Percentiles rank a stretch among this genome's conserved stretches.
These are phyloP conservation scores for Turnera subulata DNA, from an alignment of 345 rosid genomes.

Conservation along the genomic window DNA sequence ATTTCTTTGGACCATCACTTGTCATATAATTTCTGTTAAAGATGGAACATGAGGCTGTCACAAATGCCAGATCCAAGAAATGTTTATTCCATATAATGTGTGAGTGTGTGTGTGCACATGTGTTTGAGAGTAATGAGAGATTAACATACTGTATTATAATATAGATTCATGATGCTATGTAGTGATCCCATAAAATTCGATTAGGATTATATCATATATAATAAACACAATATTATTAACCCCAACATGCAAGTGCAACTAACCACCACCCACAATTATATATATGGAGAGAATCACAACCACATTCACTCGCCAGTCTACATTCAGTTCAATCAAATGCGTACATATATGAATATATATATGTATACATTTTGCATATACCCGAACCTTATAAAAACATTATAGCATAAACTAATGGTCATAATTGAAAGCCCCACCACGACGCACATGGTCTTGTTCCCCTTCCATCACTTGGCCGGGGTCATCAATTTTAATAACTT, in stretches of 20 bases:
- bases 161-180: too few species aligned
- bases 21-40: conserved; percentile 5
- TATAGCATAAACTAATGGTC: conserved; percentile 23
- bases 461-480: conserved; percentile 22
- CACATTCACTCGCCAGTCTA: conserved; percentile 10
- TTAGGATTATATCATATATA: too few species aligned
- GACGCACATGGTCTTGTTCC: conserved; percentile 58
- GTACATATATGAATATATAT: not conserved
- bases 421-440: conserved; percentile 39
- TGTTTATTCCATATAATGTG: conserved; percentile 10
- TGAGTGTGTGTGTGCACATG: too few species aligned
- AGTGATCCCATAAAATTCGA: too few species aligned
- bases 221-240: too few species aligned
- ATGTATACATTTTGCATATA: conserved; percentile 5
- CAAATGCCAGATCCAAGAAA: conserved; percentile 33
- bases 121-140: not conserved
- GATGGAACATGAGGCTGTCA: conserved; percentile 18
- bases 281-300: not conserved
- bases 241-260: too few species aligned
- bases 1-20: too few species aligned
- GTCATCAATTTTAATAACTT: conserved; percentile 10
- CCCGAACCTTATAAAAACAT: not conserved
- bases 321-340: conserved; percentile 16
- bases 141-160: too few species aligned
- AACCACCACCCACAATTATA: too few species aligned